Percentiles rank a stretch among this genome's conserved stretches.
phyloP scores from a whole-genome alignment of 768 basidiomycete genomes.

The Lactarius trivialis region DNA sequence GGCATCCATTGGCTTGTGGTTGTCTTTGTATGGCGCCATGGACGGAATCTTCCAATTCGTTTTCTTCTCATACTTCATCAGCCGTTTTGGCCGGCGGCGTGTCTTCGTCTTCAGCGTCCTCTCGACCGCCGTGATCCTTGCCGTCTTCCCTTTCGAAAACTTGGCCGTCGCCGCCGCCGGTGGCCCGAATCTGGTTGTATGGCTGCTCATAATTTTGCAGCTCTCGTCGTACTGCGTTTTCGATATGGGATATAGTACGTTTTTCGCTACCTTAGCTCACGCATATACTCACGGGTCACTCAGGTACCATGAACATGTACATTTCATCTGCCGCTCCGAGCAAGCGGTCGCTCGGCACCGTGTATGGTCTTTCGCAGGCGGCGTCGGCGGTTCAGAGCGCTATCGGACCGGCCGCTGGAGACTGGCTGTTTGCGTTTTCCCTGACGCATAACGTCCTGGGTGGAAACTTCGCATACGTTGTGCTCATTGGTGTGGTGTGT shows the following conservation, averaged over 20 bases:
- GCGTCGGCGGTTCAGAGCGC: slow-evolving; percentile 33
- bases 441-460: slow-evolving; percentile 30
- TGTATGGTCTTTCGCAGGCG: slow-evolving; percentile 48
- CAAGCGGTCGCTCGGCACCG: slow-evolving; percentile 55
- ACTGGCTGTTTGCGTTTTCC: slow-evolving; percentile 61
- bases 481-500: neutral
- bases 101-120: slow-evolving; percentile 26
- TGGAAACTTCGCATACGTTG: neutral
- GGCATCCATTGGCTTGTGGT: slow-evolving; percentile 33
- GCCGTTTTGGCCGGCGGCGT: slow-evolving; percentile 32
- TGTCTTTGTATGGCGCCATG: slow-evolving; percentile 32
- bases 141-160: slow-evolving; percentile 27
- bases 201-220: neutral
- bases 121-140: slow-evolving; percentile 25
- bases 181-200: neutral
- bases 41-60: slow-evolving; percentile 35
- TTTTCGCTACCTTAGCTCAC: neutral
- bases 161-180: neutral
- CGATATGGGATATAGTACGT: neutral
- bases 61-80: slow-evolving; percentile 33
- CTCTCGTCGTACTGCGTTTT: neutral
- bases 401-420: slow-evolving; percentile 52
- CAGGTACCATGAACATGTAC: slow-evolving; percentile 64
- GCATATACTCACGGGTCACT: neutral
- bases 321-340: slow-evolving; percentile 60